These are phyloP conservation scores for Helotiales sp. DNA, from an alignment of 2,329 filamentous ascomycete species.

Conservation along the genomic window DNA sequence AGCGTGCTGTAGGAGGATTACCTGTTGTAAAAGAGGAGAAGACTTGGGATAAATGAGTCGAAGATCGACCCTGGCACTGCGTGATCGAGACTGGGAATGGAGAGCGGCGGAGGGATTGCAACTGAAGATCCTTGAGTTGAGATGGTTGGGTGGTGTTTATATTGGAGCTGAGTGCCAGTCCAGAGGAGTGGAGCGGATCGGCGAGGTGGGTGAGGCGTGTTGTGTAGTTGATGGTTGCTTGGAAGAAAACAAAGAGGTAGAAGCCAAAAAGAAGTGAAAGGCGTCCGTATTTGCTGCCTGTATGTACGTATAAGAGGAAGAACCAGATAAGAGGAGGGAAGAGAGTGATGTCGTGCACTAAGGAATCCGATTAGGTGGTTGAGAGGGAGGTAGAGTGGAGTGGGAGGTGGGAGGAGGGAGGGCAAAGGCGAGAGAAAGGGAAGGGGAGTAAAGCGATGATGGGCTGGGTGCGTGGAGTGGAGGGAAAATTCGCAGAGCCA, in stretches of 20 bases:
- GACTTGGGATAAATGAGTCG: constrained; percentile 7
- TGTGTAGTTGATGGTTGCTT: background rate
- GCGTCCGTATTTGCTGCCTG: constrained; percentile 36
- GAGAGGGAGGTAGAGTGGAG: constrained; percentile 8
- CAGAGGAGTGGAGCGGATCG: background rate
- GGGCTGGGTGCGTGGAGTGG: background rate
- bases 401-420: background rate
- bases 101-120: constrained; percentile 6
- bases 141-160: constrained; percentile 10
- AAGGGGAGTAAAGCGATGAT: background rate
- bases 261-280: constrained; percentile 27
- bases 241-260: constrained; percentile 16
- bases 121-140: constrained; percentile 7
- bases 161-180: background rate
- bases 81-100: constrained; percentile 19
- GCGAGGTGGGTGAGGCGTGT: background rate
- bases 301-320: constrained; percentile 31
- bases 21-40: constrained; percentile 11
- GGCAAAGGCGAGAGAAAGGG: background rate
- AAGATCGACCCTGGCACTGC: constrained; percentile 10
- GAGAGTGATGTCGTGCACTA: constrained; percentile 15
- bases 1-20: constrained; percentile 17
- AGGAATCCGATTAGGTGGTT: constrained; percentile 15
- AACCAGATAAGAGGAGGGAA: constrained; percentile 15
- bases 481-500: background rate